These are phyloP conservation scores for Pseudogymnoascus sp. DNA, from an alignment of 2,329 filamentous ascomycete genomes.

Conservation along the genomic window DNA sequence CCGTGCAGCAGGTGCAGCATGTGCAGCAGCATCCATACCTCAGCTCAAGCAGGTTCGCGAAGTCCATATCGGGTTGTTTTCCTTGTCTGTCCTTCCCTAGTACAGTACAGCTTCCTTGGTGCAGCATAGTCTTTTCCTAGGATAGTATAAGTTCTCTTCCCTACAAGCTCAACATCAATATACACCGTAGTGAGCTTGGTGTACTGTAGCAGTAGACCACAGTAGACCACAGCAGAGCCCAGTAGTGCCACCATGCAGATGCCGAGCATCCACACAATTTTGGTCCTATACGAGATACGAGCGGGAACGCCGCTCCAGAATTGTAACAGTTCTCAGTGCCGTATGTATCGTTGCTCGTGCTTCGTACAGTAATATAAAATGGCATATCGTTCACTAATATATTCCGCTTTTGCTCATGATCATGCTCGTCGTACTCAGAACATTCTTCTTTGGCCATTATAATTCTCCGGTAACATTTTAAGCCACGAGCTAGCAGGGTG, in stretches of 20 bases:
- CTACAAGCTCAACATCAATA: neutral
- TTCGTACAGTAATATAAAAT: neutral
- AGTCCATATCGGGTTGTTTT: neutral
- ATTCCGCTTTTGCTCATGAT: neutral
- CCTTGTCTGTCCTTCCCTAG: neutral
- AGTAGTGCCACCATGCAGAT: neutral
- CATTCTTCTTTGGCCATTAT: neutral
- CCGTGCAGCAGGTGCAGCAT: neutral
- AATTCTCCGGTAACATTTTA: neutral
- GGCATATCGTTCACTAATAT: neutral
- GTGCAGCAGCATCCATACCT: neutral
- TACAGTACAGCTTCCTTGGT: neutral
- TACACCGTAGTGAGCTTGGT: neutral
- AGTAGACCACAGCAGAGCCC: neutral
- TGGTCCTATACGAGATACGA: conserved; percentile 1
- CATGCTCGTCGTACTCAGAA: neutral
- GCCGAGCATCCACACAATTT: neutral
- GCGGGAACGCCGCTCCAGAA: neutral
- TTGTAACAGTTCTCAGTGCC: neutral
- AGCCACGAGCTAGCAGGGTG: conserved; percentile 5
- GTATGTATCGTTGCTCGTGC: neutral
- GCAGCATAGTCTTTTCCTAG: neutral
- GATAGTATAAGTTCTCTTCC: neutral
- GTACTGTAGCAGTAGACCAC: neutral
- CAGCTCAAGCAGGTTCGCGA: neutral